Evolutionary conservation across 805 yeast species (phyloP), one percentile per base, ranked within the genome.

Genomic region (Diddensiella santjacobensis): DNA sequence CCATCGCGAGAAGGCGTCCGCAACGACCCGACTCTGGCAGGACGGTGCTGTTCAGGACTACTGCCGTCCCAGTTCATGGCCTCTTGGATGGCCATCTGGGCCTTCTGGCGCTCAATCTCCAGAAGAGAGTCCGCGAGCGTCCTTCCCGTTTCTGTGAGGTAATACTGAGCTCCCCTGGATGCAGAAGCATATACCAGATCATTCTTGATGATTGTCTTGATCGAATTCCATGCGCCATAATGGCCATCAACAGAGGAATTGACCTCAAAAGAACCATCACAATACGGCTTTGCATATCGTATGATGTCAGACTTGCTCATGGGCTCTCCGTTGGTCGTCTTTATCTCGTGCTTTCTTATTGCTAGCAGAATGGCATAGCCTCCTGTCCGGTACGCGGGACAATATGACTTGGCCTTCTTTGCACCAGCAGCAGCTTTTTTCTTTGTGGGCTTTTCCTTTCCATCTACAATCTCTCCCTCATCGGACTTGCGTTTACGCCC

Each of bases 281-380:
- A 59, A 36, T 45, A 55, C 11, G 47, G 45, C 0, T 52, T 63
- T 0, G 86, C 95, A 15, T 63, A 57, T 6, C 71, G 58, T 1
- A 77, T 68, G 3, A 89, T 74, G 33, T 79, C 83, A 8, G 77
- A 78, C 58, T 79, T 84, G 3, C 81, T 72, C 57, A 86, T 58
- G 0, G 96, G 95, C n/a, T 63, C 59, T 18, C 72, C 64, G 1
- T 19, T 31, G 13, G 29, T 40, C 6, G 43, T 40, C 2, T 37
- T 40, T 4, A 26, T 18, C 35, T 58, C 57, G 24, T 60, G 48
- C 40, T 77, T 70, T 43, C 72, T 67, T 2, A 89, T 65, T 0
- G 82, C 81, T 17, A 87, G 52, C 17, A 89, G 58, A 5, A 89
- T 84, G 0, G 93, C 96, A 68, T 86, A 90, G 0, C 86, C 95